Evolutionary conservation across 2,329 filamentous ascomycete species (phyloP).

Genomic region (Pseudogymnoascus sp.): DNA sequence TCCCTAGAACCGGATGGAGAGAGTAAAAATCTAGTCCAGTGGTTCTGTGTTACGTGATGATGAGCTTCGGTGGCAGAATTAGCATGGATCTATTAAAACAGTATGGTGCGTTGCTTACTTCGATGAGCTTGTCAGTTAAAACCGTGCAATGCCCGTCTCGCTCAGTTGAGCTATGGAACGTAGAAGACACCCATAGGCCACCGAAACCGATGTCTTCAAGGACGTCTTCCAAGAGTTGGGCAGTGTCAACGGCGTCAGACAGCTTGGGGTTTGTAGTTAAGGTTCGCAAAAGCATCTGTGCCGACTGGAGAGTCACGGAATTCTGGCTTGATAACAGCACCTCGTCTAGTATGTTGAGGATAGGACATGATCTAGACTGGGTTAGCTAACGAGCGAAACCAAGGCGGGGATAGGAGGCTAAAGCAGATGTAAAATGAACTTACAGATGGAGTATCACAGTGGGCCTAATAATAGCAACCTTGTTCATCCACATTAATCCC

Average conservation of each 20-base stretch:
- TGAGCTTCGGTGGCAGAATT: neutral
- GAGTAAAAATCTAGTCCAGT: neutral
- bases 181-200: constrained; percentile 46
- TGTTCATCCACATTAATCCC: constrained; percentile 50
- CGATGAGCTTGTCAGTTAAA: constrained; percentile 26
- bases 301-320: constrained; percentile 48
- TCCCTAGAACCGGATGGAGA: neutral
- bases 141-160: constrained; percentile 27
- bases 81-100: neutral
- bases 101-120: constrained; percentile 19
- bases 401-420: neutral
- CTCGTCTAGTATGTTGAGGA: constrained; percentile 51
- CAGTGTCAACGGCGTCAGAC: constrained; percentile 39
- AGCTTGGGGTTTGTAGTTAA: constrained; percentile 47
- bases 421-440: constrained; percentile 25
- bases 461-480: constrained; percentile 45
- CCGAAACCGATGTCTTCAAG: constrained; percentile 54
- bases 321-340: constrained; percentile 53
- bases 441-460: constrained; percentile 50
- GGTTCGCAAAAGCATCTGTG: constrained; percentile 50
- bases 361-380: constrained; percentile 41
- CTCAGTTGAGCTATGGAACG: constrained; percentile 26
- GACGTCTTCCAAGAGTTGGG: constrained; percentile 41
- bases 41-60: neutral
- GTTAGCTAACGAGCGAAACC: constrained; percentile 18